Evolutionary conservation across 2,329 filamentous ascomycete species (phyloP).

Genomic region (Sporothrix protearum): DNA sequence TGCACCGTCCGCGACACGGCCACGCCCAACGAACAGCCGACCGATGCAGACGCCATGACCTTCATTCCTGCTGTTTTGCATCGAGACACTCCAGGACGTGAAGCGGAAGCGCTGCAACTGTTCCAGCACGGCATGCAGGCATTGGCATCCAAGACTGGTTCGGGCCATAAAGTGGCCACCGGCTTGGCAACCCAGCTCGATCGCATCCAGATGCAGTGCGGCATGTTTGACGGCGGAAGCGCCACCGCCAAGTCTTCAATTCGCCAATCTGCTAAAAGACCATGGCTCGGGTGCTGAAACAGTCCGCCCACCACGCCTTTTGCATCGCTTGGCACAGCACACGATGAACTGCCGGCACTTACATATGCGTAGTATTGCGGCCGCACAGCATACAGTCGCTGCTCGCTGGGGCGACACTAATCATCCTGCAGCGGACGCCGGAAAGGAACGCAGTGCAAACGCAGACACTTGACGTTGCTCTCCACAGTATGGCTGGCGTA

Average conservation of each 20-base stretch:
- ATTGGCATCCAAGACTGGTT: background rate
- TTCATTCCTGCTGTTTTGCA: constrained; percentile 15
- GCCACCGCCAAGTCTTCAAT: background rate
- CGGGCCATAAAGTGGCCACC: background rate
- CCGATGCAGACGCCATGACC: background rate
- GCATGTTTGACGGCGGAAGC: background rate
- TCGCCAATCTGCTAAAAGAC: background rate
- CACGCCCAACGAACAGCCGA: background rate
- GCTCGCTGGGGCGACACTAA: background rate
- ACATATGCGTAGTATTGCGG: too few relatives aligned
- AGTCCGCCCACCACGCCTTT: background rate
- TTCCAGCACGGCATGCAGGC: background rate
- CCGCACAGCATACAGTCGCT: background rate
- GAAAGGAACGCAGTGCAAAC: background rate
- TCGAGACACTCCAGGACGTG: constrained; percentile 19
- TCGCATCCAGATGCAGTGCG: background rate
- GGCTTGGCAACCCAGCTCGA: background rate
- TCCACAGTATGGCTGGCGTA: background rate
- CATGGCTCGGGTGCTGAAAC: background rate
- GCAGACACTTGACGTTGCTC: background rate
- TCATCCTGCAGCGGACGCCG: background rate
- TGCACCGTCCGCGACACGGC: background rate
- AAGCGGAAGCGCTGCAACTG: constrained; percentile 6
- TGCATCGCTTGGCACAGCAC: background rate
- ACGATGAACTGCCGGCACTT: background rate